Percentiles rank a stretch among this genome's conserved stretches.
These are phyloP conservation scores for Suhomyces kunorum DNA, from an alignment of 1,139 yeast species.

Conservation along the genomic window DNA sequence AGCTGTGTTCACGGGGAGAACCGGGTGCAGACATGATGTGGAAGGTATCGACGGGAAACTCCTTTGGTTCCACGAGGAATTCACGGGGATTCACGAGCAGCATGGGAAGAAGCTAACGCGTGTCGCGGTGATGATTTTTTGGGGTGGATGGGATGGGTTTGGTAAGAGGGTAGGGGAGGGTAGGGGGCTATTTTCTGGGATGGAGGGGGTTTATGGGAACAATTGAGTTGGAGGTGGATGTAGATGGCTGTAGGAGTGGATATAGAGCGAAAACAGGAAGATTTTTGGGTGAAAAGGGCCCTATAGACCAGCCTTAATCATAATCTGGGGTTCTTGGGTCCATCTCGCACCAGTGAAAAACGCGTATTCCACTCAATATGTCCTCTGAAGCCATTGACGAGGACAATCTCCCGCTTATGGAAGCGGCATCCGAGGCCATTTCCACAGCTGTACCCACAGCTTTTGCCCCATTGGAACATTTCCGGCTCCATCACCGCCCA, in stretches of 20 bases:
- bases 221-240: background rate
- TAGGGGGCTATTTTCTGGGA: too few relatives aligned
- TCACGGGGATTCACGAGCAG: constrained; percentile 5
- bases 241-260: too few relatives aligned
- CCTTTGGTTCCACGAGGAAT: constrained; percentile 14
- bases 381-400: background rate
- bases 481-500: constrained; percentile 13
- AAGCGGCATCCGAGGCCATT: constrained; percentile 19
- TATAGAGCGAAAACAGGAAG: too few relatives aligned
- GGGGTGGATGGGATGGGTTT: background rate
- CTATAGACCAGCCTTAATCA: too few relatives aligned
- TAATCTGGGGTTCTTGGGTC: too few relatives aligned
- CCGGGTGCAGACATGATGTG: constrained; percentile 17
- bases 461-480: constrained; percentile 17
- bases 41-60: constrained; percentile 16
- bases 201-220: background rate
- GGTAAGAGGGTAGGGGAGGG: too few relatives aligned
- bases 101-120: constrained; percentile 1
- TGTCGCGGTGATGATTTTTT: constrained; percentile 4
- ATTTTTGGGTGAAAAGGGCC: too few relatives aligned
- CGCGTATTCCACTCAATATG: too few relatives aligned
- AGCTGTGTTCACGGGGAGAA: constrained; percentile 10
- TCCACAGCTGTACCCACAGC: constrained; percentile 14
- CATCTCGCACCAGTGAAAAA: too few relatives aligned
- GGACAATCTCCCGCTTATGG: constrained; percentile 20